These are phyloP conservation scores for Aspergillus sparsus DNA, from an alignment of 495 filamentous ascomycete genomes.

Conservation along the genomic window DNA sequence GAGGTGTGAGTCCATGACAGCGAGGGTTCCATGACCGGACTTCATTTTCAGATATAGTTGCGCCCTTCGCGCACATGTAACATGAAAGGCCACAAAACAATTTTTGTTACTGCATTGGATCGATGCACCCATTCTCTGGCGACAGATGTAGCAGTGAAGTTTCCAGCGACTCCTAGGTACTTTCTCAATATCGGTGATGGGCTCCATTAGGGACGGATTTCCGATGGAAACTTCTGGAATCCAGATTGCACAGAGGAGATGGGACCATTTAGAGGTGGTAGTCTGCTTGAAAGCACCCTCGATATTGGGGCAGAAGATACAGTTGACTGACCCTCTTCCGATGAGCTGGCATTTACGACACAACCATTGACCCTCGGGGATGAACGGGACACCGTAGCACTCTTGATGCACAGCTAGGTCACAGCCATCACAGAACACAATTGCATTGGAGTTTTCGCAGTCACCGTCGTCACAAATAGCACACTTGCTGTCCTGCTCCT, in stretches of 20 bases:
- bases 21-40: conserved; percentile 73
- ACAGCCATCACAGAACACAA: conserved; percentile 98
- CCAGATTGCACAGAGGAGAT: conserved; percentile 96
- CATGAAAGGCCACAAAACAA: conserved; percentile 97
- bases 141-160: conserved; percentile 93
- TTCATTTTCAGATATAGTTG: conserved; percentile 96
- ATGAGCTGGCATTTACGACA: conserved; percentile 96
- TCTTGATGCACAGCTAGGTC: conserved; percentile 98
- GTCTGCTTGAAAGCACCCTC: conserved; percentile 99
- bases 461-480: conserved; percentile 98
- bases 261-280: conserved; percentile 90
- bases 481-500: conserved; percentile 97
- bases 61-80: conserved; percentile 88
- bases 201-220: conserved; percentile 98
- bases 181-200: conserved; percentile 95
- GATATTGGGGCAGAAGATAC: conserved; percentile 96
- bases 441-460: conserved; percentile 99
- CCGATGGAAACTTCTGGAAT: conserved; percentile 94
- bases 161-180: conserved; percentile 93
- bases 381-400: conserved; percentile 98
- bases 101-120: conserved; percentile 98
- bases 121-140: conserved; percentile 95
- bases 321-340: conserved; percentile 88
- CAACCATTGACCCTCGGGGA: conserved; percentile 97
- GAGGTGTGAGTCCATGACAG: conserved; percentile 82